A percentile compares a stretch with the other conserved stretches of the same genome.
Evolutionary conservation across 176 grass and related monocot species (phyloP).

Genomic region (Poa annua): DNA sequence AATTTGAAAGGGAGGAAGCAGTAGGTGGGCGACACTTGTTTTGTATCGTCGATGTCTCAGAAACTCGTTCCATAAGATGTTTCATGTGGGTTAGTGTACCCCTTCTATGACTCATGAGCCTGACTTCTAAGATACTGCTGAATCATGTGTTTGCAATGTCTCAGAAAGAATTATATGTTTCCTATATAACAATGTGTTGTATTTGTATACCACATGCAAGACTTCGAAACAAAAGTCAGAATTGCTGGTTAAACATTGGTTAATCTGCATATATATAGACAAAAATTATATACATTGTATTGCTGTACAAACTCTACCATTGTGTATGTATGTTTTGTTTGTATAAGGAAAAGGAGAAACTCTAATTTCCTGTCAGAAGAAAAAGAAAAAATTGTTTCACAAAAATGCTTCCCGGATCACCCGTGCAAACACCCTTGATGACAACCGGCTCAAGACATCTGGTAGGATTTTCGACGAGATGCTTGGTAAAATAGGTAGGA

Average conservation of each 20-base stretch:
- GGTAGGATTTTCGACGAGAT: constrained; percentile 91
- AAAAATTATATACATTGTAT: constrained; percentile 45
- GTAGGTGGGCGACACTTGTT: too few species aligned
- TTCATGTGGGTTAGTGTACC: not conserved
- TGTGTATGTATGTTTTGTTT: constrained; percentile 17
- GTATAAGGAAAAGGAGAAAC: constrained; percentile 12
- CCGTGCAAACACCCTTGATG: constrained; percentile 78
- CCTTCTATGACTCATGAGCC: not conserved
- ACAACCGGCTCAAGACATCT: constrained; percentile 77
- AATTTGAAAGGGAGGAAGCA: too few species aligned
- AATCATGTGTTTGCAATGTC: not conserved
- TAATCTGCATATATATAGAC: constrained; percentile 30
- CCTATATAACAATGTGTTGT: not conserved
- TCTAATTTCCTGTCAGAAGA: constrained; percentile 28
- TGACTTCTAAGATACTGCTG: not conserved
- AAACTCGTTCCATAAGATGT: constrained; percentile 1
- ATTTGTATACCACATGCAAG: not conserved
- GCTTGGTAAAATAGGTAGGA: constrained; percentile 79
- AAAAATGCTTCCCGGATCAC: constrained; percentile 82
- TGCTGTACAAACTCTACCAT: constrained; percentile 48
- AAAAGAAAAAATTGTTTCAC: constrained; percentile 42
- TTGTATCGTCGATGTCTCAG: not conserved
- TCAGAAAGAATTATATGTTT: not conserved
- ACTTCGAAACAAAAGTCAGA: not conserved
- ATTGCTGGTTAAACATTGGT: constrained; percentile 37